Conservation (phyloP, 768 basidiomycete species). For the Lentinus tigrinus region DNA sequence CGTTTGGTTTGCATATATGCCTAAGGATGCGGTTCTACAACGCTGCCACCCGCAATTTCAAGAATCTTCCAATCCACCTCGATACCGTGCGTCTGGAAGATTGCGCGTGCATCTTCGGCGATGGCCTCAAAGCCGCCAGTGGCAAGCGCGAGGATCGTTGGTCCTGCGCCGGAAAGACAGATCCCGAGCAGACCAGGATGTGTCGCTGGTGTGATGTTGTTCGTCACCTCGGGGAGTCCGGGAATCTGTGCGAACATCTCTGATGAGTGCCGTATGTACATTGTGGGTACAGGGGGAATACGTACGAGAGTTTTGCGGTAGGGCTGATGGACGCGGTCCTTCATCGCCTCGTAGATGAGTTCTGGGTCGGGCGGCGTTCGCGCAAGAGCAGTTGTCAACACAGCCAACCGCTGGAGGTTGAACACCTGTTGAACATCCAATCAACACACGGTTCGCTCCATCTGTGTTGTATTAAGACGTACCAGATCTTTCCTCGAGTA, state of each 20-base stretch:
- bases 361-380: slow-evolving; percentile 90
- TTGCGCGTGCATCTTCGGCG: slow-evolving; percentile 72
- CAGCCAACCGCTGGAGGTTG: slow-evolving; percentile 94
- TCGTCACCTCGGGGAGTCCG: slow-evolving; percentile 90
- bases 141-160: slow-evolving; percentile 94
- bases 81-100: slow-evolving; percentile 71
- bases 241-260: slow-evolving; percentile 65
- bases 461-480: no score
- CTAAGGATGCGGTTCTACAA: slow-evolving; percentile 18
- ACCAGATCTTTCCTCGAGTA: slow-evolving; percentile 94
- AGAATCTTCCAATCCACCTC: slow-evolving; percentile 91
- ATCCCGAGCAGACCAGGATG: slow-evolving; percentile 97
- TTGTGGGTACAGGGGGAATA: slow-evolving; percentile 2
- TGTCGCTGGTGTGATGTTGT: slow-evolving; percentile 78
- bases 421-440: slow-evolving; percentile 67
- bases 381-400: slow-evolving; percentile 90
- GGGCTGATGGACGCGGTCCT: slow-evolving; percentile 96
- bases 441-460: no score
- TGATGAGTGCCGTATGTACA: neutral
- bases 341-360: slow-evolving; percentile 99
- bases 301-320: slow-evolving; percentile 85
- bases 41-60: slow-evolving; percentile 54
- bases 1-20: neutral
- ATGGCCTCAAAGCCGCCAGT: slow-evolving; percentile 82
- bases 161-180: slow-evolving; percentile 96